Conservation (phyloP, 176 grass and related monocot genomes). For the Avena insularis region DNA sequence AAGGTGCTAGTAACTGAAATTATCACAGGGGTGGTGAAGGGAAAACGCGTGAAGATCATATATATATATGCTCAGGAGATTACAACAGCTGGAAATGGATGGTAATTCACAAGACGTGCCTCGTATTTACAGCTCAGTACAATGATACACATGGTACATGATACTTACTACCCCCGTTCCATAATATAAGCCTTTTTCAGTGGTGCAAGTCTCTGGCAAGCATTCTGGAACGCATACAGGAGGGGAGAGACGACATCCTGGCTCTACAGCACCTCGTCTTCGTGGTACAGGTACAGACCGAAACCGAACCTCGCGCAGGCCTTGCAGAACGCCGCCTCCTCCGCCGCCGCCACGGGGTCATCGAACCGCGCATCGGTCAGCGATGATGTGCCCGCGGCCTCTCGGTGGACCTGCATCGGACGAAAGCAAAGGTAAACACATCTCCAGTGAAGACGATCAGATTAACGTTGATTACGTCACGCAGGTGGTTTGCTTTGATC, state of each 20-base stretch:
- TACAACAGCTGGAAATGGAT: conserved; percentile 1
- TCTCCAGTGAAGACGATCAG: neutral
- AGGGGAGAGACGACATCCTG: neutral
- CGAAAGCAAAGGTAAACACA: neutral
- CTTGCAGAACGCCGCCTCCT: conserved; percentile 69
- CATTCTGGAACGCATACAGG: no score
- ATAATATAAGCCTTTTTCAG: no score
- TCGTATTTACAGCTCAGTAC: conserved; percentile 27
- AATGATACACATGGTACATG: neutral
- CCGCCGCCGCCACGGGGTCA: conserved; percentile 60
- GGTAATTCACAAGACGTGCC: neutral
- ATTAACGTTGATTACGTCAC: neutral
- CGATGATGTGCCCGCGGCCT: conserved; percentile 69
- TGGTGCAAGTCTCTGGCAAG: neutral
- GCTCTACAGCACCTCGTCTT: conserved; percentile 51
- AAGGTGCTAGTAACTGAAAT: neutral
- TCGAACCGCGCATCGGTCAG: conserved; percentile 54
- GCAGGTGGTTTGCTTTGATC: no score
- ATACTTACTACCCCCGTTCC: no score
- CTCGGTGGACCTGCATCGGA: conserved; percentile 58
- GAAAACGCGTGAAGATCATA: neutral
- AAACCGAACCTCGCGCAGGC: conserved; percentile 69
- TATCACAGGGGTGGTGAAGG: no score
- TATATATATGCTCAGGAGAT: neutral
- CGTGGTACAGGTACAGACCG: conserved; percentile 68